Evolutionary conservation across 345 rosid genomes (phyloP).

Genomic region (Brassica nigra): DNA sequence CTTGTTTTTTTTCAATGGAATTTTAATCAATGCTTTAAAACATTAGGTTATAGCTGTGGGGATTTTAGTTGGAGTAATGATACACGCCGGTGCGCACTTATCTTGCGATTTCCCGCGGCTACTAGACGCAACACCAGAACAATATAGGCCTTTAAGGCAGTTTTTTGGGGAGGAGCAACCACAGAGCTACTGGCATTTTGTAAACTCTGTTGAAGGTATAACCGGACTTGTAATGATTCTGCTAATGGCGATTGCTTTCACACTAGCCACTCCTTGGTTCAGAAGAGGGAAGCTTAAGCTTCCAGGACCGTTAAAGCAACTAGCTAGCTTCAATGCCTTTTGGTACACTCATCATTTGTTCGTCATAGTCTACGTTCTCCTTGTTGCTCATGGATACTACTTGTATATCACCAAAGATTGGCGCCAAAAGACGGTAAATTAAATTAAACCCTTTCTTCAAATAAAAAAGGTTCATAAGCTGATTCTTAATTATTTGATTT

Average conservation of each 20-base stretch:
- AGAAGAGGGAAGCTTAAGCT: constrained; percentile 57
- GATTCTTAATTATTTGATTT: not conserved
- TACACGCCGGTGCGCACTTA: constrained; percentile 63
- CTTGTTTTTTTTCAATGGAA: too few relatives aligned
- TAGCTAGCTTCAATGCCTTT: constrained; percentile 84
- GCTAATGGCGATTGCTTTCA: constrained; percentile 77
- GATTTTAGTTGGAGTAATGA: constrained; percentile 59
- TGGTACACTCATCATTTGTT: constrained; percentile 89
- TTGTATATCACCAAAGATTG: constrained; percentile 61
- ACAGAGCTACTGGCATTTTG: constrained; percentile 65
- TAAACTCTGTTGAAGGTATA: constrained; percentile 62
- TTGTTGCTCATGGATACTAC: constrained; percentile 64
- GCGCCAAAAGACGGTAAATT: constrained; percentile 66
- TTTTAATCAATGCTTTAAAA: not conserved
- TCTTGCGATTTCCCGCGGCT: constrained; percentile 73
- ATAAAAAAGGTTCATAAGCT: not conserved
- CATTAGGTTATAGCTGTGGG: constrained; percentile 68
- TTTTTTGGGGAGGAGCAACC: constrained; percentile 68
- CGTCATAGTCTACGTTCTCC: constrained; percentile 66
- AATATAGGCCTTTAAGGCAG: constrained; percentile 53
- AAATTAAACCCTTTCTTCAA: not conserved
- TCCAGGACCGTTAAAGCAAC: constrained; percentile 63
- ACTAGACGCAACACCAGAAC: constrained; percentile 52
- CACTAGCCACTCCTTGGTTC: constrained; percentile 76
- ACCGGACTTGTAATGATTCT: constrained; percentile 67